These are phyloP conservation scores for Lachancea fermentati DNA, from an alignment of 805 yeast species.

Conservation along the genomic window DNA sequence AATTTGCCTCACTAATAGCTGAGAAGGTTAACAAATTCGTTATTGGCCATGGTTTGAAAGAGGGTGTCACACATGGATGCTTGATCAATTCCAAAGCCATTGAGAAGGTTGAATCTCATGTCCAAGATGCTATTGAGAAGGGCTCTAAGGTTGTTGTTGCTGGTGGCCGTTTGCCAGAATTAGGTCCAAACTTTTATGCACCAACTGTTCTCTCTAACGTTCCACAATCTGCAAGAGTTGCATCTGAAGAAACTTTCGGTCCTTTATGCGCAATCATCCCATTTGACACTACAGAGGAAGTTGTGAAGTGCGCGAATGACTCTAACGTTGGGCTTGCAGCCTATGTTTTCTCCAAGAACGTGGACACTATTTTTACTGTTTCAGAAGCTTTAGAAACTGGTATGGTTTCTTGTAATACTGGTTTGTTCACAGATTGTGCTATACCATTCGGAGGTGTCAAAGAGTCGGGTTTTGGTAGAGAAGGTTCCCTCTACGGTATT, in stretches of 20 bases:
- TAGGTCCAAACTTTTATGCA: constrained; percentile 48
- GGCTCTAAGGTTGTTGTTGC: constrained; percentile 47
- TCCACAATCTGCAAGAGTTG: constrained; percentile 44
- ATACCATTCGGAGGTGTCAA: constrained; percentile 61
- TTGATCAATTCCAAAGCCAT: constrained; percentile 47
- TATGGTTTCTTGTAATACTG: constrained; percentile 59
- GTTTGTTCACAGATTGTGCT: constrained; percentile 49
- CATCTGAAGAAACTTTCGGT: constrained; percentile 59
- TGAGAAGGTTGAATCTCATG: constrained; percentile 50
- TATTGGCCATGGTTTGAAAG: constrained; percentile 52
- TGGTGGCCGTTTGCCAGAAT: constrained; percentile 48
- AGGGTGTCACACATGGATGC: constrained; percentile 50
- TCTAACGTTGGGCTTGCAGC: constrained; percentile 55
- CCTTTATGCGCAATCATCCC: constrained; percentile 55
- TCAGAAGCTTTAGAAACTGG: constrained; percentile 58
- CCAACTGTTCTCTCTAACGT: constrained; percentile 52
- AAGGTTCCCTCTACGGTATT: constrained; percentile 57
- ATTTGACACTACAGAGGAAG: constrained; percentile 51
- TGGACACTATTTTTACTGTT: constrained; percentile 46
- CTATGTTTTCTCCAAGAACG: constrained; percentile 49
- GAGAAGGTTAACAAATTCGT: constrained; percentile 41
- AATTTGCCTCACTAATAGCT: constrained; percentile 42
- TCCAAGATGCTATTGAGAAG: constrained; percentile 46
- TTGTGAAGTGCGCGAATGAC: constrained; percentile 47
- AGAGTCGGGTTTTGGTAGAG: constrained; percentile 67